Base-by-base conservation (phyloP, 208 protist genomes). In the Trypanosoma rangeli region DNA sequence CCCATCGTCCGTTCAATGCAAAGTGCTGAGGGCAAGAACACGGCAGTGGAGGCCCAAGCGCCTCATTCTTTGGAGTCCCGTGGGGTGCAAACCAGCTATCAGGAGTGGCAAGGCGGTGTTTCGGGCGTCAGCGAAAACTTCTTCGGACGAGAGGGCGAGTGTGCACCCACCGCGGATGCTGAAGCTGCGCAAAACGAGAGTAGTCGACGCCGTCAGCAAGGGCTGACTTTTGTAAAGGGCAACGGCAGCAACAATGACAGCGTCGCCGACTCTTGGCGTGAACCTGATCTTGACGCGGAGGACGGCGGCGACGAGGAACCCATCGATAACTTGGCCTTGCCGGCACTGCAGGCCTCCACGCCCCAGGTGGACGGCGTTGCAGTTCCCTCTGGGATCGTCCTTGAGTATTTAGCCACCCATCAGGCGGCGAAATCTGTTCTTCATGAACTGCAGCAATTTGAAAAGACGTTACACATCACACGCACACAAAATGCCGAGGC, bases 371-470 rank as follows among this genome's bases (percentile, higher is more conserved):
- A 84, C 52, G 82, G 80, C 22, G 78, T 89, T 37, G 73, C 82
- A 33, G 64, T 91, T 42, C 91, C 91, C 26, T 96, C 91, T 26
- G 84, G 78, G 39, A 83, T 96, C 66, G 81, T 94, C 50, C 74
- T 96, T 24, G 84, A 94, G 78, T 96, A 93, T 67, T 75, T 96
- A 59, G 76, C 77, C 49, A 90, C 86, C 1, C 86, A 94, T 67
- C 91, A 96, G 66, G 84, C 76, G 29, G 76, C 83, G 52, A 86
- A 84, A 64, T 93, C 88, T 24, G 76, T 96, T 13, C 79, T 77
- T 4, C 79, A 94, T 70, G 91, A 96, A 78, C 59, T 93, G 64
- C 78, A 85, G 59, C 86, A 89, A 59, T 73, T 92, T 50, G 79
- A 82, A 53, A 71, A 74, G 44, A 58, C 62, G 48, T 33, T 65